These are phyloP conservation scores for Parascedosporium putredinis DNA, from an alignment of 2,329 filamentous ascomycete genomes.

Conservation along the genomic window DNA sequence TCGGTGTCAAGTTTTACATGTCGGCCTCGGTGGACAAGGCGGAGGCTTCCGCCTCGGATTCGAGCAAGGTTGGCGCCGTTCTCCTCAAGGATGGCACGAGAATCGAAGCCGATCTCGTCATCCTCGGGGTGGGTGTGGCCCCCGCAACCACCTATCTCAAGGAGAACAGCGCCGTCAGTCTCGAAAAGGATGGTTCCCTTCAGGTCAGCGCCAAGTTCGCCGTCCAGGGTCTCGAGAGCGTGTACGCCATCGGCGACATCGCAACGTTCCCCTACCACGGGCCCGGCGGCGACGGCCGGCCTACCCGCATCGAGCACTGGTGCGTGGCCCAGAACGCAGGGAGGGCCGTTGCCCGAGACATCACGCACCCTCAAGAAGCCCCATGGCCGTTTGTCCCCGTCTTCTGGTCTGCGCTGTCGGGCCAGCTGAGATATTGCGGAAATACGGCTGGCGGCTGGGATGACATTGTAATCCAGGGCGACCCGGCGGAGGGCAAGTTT, in stretches of 20 bases:
- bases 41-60: conserved; percentile 54
- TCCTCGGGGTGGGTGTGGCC: conserved; percentile 80
- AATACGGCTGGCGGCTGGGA: conserved; percentile 76
- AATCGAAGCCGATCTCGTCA: conserved; percentile 78
- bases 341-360: conserved; percentile 66
- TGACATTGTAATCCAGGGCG: conserved; percentile 70
- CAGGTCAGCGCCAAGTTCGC: conserved; percentile 70
- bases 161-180: conserved; percentile 55
- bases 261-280: conserved; percentile 91
- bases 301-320: conserved; percentile 91
- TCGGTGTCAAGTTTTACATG: conserved; percentile 83
- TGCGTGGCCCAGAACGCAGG: conserved; percentile 94
- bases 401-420: conserved; percentile 91
- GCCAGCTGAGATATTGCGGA: conserved; percentile 87
- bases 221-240: conserved; percentile 65
- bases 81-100: conserved; percentile 76
- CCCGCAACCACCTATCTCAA: conserved; percentile 78
- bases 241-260: conserved; percentile 92
- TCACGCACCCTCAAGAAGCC: conserved; percentile 48
- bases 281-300: conserved; percentile 65
- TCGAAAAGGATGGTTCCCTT: conserved; percentile 80
- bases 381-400: conserved; percentile 66
- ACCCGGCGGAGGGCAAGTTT: conserved; percentile 69
- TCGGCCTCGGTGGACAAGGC: conserved; percentile 74
- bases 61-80: conserved; percentile 68